Base-by-base conservation (phyloP, 129 eudicot genomes). In the Scalesia atractyloides region DNA sequence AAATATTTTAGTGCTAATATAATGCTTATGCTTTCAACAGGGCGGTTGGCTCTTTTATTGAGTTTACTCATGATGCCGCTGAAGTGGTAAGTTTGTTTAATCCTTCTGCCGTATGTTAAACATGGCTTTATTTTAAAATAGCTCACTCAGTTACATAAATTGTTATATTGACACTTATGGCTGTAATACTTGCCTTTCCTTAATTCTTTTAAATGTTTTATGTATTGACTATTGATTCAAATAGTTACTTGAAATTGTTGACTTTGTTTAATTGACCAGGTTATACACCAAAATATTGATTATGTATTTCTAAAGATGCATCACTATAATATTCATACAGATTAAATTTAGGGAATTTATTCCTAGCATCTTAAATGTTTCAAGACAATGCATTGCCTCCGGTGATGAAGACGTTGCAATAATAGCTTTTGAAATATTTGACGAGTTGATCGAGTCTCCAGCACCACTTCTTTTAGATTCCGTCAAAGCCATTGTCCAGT, bases 41-140 rank as follows among this genome's bases (percentile, higher is more conserved):
- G 92, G 95, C 98, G 16, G 95, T 93, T 77, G 98, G 98, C 72
- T 89, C 98, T 70, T 93, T 93, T 81, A 83, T 93, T 5, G 98
- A 93, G 87, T 93, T 89, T 83, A 89, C 98, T 69, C 87, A 84
- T 66, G 98, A 89, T 74, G 95, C 86, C 74, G 59, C 76, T 33
- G 98, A 93, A 76, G 96, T 93, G 86, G 98, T 93, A 70, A 79
- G 92, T 80, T 56, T 74, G 17, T 17, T 36, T 51, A 41, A 73
- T 68, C 57, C 60, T 37, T 74, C 66, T 57, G 22, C 26, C 50
- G 18, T 26, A 36, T 61, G 34, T 61, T 17, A 10, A 52, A 24
- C 56, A 61, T 68, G 18, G 61, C 36, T 60, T 69, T 50, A 3
- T 26, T 65, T 47, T 64, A 58, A 58, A 64, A 65, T 48, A 30